Conservation (phyloP, 75 land plant species). For the Sequoiadendron giganteum region DNA sequence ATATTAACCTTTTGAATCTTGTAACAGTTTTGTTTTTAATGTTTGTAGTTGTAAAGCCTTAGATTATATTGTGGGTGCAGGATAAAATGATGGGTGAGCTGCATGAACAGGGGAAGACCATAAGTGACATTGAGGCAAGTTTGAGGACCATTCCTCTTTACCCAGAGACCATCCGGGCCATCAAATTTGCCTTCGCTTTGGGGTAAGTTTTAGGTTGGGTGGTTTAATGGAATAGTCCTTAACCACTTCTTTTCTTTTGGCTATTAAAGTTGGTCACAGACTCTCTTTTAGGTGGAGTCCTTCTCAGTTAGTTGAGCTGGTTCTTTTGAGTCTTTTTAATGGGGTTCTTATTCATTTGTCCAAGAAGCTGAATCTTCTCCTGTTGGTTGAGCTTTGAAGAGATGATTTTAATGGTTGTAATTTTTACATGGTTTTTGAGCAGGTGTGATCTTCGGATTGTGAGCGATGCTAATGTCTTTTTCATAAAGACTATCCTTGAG, state of each 20-base stretch:
- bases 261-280: not conserved
- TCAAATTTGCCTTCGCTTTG: constrained; percentile 56
- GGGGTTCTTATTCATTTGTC: not conserved
- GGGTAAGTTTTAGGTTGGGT: constrained; percentile 38
- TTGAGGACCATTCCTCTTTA: constrained; percentile 56
- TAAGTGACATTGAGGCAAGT: constrained; percentile 52
- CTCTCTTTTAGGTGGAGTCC: not conserved
- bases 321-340: not conserved
- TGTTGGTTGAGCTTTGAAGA: not conserved
- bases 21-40: not conserved
- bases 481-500: constrained; percentile 69
- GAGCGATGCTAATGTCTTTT: constrained; percentile 83
- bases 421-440: constrained; percentile 12
- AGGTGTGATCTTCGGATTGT: constrained; percentile 87
- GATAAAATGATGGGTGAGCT: constrained; percentile 83
- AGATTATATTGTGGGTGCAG: constrained; percentile 19
- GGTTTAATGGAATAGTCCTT: not conserved
- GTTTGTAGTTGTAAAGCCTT: not conserved
- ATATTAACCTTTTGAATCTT: not conserved
- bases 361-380: no score
- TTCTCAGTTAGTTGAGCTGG: not conserved
- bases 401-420: not conserved
- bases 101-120: constrained; percentile 56
- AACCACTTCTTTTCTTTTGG: not conserved
- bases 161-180: constrained; percentile 53